Evolutionary conservation across 495 filamentous ascomycete species (phyloP).

Genomic region (Lasiosphaeria miniovina): DNA sequence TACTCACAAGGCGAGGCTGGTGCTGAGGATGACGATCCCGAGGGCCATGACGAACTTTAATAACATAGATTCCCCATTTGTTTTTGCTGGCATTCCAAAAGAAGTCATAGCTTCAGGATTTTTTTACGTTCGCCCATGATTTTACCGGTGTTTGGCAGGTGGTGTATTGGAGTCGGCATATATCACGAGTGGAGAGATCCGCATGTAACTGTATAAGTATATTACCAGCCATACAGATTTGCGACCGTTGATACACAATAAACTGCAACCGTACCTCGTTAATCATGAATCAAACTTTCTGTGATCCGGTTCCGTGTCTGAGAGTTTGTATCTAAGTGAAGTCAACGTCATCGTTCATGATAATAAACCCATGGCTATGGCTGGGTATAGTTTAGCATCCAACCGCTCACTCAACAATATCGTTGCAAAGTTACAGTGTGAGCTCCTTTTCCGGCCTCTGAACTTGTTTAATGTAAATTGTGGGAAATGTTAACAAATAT

Average conservation of each 20-base stretch:
- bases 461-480: too few species aligned
- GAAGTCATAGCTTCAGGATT: conserved; percentile 17
- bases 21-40: conserved; percentile 71
- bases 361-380: too few species aligned
- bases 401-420: too few species aligned
- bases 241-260: neutral
- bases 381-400: too few species aligned
- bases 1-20: conserved; percentile 66
- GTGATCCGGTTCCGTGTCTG: too few species aligned
- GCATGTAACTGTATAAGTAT: neutral
- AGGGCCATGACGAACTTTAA: conserved; percentile 89
- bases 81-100: conserved; percentile 29
- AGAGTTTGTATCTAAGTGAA: too few species aligned
- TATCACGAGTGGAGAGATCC: neutral
- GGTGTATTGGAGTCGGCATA: conserved; percentile 19
- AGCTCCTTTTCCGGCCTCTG: too few species aligned
- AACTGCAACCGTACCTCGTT: neutral
- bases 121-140: conserved; percentile 1
- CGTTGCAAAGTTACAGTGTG: too few species aligned
- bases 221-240: conserved; percentile 1
- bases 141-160: conserved; percentile 19
- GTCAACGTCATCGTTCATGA: too few species aligned
- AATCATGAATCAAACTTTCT: too few species aligned
- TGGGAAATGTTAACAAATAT: too few species aligned
- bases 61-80: conserved; percentile 36